A percentile compares a stretch with the other conserved stretches of the same genome.
Conservation (phyloP, 1,139 yeast species). For the Hansenula lynferdii region DNA sequence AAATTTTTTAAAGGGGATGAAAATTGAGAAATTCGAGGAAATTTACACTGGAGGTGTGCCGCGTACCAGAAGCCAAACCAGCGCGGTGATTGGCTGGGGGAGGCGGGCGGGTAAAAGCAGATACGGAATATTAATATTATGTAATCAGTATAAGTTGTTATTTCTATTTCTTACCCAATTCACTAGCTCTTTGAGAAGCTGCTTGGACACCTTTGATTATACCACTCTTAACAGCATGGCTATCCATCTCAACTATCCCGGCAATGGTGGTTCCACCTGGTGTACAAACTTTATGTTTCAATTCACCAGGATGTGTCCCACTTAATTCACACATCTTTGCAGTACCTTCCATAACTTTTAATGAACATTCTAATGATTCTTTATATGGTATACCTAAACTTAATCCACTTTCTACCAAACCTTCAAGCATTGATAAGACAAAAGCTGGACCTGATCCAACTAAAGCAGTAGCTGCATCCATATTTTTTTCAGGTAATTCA, state of each 20-base stretch:
- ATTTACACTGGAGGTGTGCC: constrained; percentile 11
- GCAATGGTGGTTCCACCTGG: constrained; percentile 99
- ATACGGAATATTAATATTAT: too few species aligned
- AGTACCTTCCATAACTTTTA: constrained; percentile 95
- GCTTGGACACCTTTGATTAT: constrained; percentile 88
- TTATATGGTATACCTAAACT: constrained; percentile 91
- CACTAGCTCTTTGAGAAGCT: constrained; percentile 80
- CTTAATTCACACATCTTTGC: constrained; percentile 80
- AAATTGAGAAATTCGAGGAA: background rate
- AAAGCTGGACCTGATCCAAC: constrained; percentile 99
- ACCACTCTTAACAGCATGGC: constrained; percentile 81
- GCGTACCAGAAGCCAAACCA: constrained; percentile 8
- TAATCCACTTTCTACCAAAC: constrained; percentile 91
- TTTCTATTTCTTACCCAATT: constrained; percentile 65
- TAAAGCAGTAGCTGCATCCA: constrained; percentile 94
- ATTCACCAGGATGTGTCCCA: constrained; percentile 89
- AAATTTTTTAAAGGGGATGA: constrained; percentile 9
- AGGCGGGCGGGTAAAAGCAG: too few species aligned
- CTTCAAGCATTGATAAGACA: constrained; percentile 83
- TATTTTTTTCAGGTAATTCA: constrained; percentile 80
- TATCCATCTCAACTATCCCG: constrained; percentile 90
- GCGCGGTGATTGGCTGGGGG: constrained; percentile 10
- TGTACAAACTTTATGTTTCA: constrained; percentile 87
- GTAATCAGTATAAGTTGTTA: too few species aligned
- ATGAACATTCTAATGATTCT: constrained; percentile 84